Evolutionary conservation across 495 filamentous ascomycete species (phyloP), one percentile per base, ranked within the genome.

Genomic region (Chaetomidium leptoderma): DNA sequence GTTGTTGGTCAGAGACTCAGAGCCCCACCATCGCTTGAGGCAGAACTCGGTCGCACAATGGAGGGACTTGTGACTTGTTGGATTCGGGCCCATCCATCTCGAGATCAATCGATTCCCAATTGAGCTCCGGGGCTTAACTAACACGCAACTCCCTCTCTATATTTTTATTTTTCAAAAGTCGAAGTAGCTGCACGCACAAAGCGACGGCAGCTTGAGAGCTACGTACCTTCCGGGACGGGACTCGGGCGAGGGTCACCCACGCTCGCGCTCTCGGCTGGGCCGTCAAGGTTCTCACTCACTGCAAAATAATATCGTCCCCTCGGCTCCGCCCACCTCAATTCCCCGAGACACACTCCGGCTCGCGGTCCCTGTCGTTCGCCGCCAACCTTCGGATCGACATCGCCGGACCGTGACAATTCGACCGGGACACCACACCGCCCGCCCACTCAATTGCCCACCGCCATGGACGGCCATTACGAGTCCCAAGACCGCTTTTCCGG

Each of bases 201-300:
- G n/a, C n/a, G n/a, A n/a, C n/a, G n/a, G n/a, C n/a, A n/a, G n/a
- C n/a, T n/a, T n/a, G n/a, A n/a, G n/a, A n/a, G n/a, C n/a, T n/a
- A n/a, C n/a, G n/a, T n/a, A n/a, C n/a, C n/a, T n/a, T n/a, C n/a
- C n/a, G n/a, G n/a, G n/a, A n/a, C 40, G 40, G 40, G 21, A 44
- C 40, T 44, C 40, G 40, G 13, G 5, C 8, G 14, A 7, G 40
- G 32, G 32, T 24, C 21, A 19, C 4, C 6, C 39, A 19, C 40
- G 16, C 40, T 19, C 19, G 40, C 40, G 7, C 14, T 35, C 16
- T 30, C 30, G 17, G n/a, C 24, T 27, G 23, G 51, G 64, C 64
- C 60, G 58, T 63, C 64, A 63, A 66, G 61, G 64, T 63, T 61
- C 64, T 66, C 60, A 55, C 51, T 40, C 21, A 33, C 29, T 53